A percentile compares a stretch with the other conserved stretches of the same genome.
phyloP scores from a whole-genome alignment of 2,329 filamentous ascomycete genomes.

The Scedosporium dehoogii region DNA sequence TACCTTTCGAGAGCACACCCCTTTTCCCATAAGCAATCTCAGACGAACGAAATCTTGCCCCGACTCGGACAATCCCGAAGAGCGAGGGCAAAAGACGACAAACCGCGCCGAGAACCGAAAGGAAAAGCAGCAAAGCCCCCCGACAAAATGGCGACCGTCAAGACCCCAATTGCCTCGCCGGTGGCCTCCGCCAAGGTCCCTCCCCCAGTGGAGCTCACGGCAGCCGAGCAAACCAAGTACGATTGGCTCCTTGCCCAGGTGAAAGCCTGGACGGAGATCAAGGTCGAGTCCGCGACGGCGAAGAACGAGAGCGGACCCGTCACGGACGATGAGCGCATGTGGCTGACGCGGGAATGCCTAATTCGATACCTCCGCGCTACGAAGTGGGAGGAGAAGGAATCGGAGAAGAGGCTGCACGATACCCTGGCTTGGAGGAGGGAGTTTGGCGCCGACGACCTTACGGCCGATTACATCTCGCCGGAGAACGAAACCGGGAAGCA shows the following conservation, averaged over 20 bases:
- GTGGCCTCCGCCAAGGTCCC: background rate
- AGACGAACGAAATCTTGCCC: background rate
- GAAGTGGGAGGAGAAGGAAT: constrained; percentile 73
- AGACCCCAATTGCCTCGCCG: background rate
- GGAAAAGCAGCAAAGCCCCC: background rate
- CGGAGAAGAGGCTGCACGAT: constrained; percentile 67
- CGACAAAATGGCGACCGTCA: constrained; percentile 2
- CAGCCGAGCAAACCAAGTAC: constrained; percentile 77
- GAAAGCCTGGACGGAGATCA: constrained; percentile 61
- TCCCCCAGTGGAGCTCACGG: constrained; percentile 49
- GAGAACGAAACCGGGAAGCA: constrained; percentile 98
- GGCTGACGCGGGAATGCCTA: constrained; percentile 85
- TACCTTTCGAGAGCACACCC: background rate
- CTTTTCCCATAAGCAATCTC: background rate
- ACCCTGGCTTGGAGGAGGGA: constrained; percentile 85
- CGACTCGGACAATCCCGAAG: background rate
- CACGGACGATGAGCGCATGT: constrained; percentile 73
- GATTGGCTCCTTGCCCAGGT: constrained; percentile 61
- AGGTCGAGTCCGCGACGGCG: constrained; percentile 35
- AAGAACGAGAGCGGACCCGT: constrained; percentile 54
- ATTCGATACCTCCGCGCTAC: constrained; percentile 87
- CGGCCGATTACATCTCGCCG: constrained; percentile 76
- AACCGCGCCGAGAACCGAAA: background rate
- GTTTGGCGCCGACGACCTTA: constrained; percentile 72
- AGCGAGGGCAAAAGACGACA: background rate